Evolutionary conservation across 306 rosid genomes (phyloP).

Genomic region (Acacia acuminata): DNA sequence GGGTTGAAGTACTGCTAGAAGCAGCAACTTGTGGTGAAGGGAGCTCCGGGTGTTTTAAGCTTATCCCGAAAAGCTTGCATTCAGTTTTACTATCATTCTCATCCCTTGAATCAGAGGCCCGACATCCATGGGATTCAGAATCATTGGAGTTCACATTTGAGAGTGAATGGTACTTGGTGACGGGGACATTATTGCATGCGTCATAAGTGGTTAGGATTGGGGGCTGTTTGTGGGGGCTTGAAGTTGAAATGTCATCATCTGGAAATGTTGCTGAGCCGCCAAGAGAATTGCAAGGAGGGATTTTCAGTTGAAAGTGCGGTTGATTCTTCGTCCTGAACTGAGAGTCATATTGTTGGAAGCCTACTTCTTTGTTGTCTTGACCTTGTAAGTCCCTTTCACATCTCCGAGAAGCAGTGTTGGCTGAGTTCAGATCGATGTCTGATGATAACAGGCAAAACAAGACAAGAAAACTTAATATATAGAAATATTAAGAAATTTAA

Average conservation of each 20-base stretch:
- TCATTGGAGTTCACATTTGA: slow-evolving; percentile 41
- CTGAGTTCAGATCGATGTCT: slow-evolving; percentile 34
- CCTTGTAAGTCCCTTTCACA: slow-evolving; percentile 57
- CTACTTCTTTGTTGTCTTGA: slow-evolving; percentile 46
- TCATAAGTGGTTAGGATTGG: not conserved
- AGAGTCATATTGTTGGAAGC: slow-evolving; percentile 23
- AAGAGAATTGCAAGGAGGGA: slow-evolving; percentile 27
- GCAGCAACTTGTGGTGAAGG: slow-evolving; percentile 66
- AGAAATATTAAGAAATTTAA: not conserved
- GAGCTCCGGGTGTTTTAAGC: slow-evolving; percentile 58
- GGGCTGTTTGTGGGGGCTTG: slow-evolving; percentile 29
- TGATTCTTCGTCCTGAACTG: slow-evolving; percentile 31
- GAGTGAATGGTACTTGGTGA: slow-evolving; percentile 35
- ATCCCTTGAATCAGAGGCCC: slow-evolving; percentile 34
- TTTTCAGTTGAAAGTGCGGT: slow-evolving; percentile 29
- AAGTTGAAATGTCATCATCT: slow-evolving; percentile 31
- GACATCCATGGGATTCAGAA: slow-evolving; percentile 43
- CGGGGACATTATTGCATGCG: slow-evolving; percentile 18
- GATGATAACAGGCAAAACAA: slow-evolving; percentile 1
- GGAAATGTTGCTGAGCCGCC: slow-evolving; percentile 29
- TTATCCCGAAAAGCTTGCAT: slow-evolving; percentile 60
- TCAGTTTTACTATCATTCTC: slow-evolving; percentile 33
- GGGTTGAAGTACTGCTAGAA: slow-evolving; percentile 36
- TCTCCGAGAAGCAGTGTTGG: slow-evolving; percentile 26
- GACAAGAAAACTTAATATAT: not conserved